These are phyloP conservation scores for Apiospora sp. DNA, from an alignment of 2,329 filamentous ascomycete species.

Conservation along the genomic window DNA sequence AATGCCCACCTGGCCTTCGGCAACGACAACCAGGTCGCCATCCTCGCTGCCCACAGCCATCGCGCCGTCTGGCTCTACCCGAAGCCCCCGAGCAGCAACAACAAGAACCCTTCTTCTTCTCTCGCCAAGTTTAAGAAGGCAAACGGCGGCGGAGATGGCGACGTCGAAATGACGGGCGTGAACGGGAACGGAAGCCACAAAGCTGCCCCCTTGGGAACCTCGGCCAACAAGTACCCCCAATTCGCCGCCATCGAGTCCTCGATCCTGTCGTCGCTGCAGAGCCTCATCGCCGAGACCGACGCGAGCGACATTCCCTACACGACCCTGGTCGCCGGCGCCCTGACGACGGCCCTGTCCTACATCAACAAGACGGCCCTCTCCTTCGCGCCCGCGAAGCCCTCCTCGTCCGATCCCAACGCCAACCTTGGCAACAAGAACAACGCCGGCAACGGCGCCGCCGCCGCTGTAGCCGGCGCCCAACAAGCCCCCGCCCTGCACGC, in stretches of 20 bases:
- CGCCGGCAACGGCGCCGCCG: slow-evolving; percentile 32
- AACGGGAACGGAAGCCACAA: slow-evolving; percentile 33
- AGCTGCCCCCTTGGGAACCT: slow-evolving; percentile 42
- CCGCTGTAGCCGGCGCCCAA: slow-evolving; percentile 42
- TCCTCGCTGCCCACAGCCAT: slow-evolving; percentile 89
- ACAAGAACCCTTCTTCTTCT: background rate
- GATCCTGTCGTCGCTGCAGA: slow-evolving; percentile 75
- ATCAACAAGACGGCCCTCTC: slow-evolving; percentile 83
- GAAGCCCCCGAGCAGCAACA: slow-evolving; percentile 42
- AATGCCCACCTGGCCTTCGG: slow-evolving; percentile 96
- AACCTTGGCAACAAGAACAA: slow-evolving; percentile 42
- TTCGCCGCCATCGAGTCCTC: slow-evolving; percentile 88
- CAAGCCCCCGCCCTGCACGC: slow-evolving; percentile 67
- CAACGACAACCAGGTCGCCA: slow-evolving; percentile 89
- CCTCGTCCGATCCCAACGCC: slow-evolving; percentile 40
- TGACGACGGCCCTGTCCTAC: slow-evolving; percentile 88
- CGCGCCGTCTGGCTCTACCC: slow-evolving; percentile 92
- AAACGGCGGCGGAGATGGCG: slow-evolving; percentile 50
- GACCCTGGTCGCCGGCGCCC: slow-evolving; percentile 88
- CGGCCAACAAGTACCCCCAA: slow-evolving; percentile 90
- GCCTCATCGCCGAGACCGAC: slow-evolving; percentile 75
- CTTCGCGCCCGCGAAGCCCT: slow-evolving; percentile 63
- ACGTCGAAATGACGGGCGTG: slow-evolving; percentile 65
- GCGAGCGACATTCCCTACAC: slow-evolving; percentile 75
- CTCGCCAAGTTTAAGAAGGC: background rate